Evolutionary conservation across 2,329 filamentous ascomycete species (phyloP).

Genomic region (Phoma sp.): DNA sequence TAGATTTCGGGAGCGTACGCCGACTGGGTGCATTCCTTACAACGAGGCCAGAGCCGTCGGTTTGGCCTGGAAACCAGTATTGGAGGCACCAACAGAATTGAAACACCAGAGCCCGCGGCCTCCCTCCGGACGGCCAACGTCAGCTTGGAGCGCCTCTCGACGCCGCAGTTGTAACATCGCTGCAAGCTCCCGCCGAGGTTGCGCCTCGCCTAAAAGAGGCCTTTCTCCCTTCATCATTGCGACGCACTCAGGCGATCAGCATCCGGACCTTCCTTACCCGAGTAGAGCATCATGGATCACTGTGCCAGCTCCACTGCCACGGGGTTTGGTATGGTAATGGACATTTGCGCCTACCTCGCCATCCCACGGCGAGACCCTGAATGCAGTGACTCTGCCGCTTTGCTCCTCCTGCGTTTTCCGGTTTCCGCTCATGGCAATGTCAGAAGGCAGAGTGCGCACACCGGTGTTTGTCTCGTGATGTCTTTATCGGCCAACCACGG

Average conservation of each 20-base stretch:
- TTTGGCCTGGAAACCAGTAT: slow-evolving; percentile 7
- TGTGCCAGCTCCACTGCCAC: too few species aligned
- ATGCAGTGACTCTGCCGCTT: neutral
- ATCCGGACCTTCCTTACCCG: slow-evolving; percentile 6
- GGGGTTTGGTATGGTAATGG: too few species aligned
- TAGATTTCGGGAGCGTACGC: slow-evolving; percentile 8
- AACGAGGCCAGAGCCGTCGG: slow-evolving; percentile 2
- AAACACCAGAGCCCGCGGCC: slow-evolving; percentile 9
- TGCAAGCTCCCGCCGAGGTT: slow-evolving; percentile 16
- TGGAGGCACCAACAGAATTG: slow-evolving; percentile 6
- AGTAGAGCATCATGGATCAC: neutral
- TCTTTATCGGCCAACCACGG: slow-evolving; percentile 2
- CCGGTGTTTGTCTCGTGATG: slow-evolving; percentile 10
- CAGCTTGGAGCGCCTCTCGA: neutral
- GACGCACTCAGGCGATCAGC: slow-evolving; percentile 8
- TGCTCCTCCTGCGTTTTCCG: neutral
- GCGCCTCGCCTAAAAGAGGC: slow-evolving; percentile 7
- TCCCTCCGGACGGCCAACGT: neutral
- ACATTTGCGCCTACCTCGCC: too few species aligned
- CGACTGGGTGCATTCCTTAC: slow-evolving; percentile 12
- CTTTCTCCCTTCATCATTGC: slow-evolving; percentile 3
- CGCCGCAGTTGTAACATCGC: slow-evolving; percentile 4
- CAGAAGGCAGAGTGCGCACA: slow-evolving; percentile 6
- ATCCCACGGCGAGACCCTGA: too few species aligned
- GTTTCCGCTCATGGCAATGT: slow-evolving; percentile 6